phyloP scores from a whole-genome alignment of 306 rosid species.

The Malus orientalis region DNA sequence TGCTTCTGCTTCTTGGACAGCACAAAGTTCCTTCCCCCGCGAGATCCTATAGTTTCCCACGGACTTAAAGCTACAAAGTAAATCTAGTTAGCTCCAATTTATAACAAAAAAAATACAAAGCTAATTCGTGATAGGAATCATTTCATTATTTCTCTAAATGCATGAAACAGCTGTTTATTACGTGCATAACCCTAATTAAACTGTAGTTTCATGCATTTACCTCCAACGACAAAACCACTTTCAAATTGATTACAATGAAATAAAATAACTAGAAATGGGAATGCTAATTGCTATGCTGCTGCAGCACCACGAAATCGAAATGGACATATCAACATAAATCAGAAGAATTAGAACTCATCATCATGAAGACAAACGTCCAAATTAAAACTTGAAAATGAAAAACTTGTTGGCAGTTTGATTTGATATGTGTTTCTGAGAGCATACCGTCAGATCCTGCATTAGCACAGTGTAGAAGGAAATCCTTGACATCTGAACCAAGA shows the following conservation, averaged over 20 bases:
- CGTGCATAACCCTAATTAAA: no score
- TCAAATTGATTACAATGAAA: no score
- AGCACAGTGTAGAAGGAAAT: conserved; percentile 25
- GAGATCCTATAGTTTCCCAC: conserved; percentile 43
- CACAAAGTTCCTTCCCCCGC: conserved; percentile 40
- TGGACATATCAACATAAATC: neutral
- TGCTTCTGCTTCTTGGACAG: conserved; percentile 46
- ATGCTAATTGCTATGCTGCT: no score
- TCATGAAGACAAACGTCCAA: neutral
- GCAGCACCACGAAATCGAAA: no score
- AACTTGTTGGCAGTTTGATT: neutral
- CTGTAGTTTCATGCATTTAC: neutral
- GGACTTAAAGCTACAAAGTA: conserved; percentile 44
- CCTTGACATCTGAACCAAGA: conserved; percentile 21
- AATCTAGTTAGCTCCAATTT: neutral
- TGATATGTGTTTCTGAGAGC: neutral
- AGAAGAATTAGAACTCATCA: neutral
- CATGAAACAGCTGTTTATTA: no score
- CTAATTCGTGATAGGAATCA: no score
- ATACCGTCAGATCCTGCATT: conserved; percentile 28
- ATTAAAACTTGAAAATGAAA: neutral
- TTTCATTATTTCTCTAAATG: no score
- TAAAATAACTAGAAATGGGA: no score
- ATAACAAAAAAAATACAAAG: no score
- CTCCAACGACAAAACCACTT: no score